Conservation (phyloP, 305 asterid species). For the Plantago lanceolata region DNA sequence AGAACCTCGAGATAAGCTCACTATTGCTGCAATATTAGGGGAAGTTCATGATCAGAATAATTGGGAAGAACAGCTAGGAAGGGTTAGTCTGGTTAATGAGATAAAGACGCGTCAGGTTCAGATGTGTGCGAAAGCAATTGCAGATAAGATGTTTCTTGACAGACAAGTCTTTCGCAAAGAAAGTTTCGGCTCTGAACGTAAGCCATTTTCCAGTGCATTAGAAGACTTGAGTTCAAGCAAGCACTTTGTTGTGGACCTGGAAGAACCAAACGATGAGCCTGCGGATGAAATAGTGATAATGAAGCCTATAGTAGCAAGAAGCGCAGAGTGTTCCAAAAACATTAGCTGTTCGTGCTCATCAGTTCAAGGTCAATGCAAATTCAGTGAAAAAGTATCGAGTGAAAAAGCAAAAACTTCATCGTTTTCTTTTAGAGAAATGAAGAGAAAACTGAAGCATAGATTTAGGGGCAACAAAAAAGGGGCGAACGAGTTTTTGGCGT, state of each 20-base stretch:
- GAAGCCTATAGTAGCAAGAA: constrained; percentile 39
- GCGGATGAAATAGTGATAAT: constrained; percentile 50
- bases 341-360: constrained; percentile 31
- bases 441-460: constrained; percentile 37
- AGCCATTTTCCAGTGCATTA: constrained; percentile 51
- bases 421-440: constrained; percentile 40
- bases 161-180: constrained; percentile 27
- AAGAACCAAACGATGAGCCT: constrained; percentile 40
- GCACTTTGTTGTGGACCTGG: constrained; percentile 40
- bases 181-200: constrained; percentile 27
- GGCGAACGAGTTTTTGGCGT: constrained; percentile 6
- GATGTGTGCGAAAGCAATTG: constrained; percentile 48
- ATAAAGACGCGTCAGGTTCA: constrained; percentile 37
- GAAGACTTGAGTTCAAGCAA: constrained; percentile 44
- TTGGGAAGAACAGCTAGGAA: constrained; percentile 22
- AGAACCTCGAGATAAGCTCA: constrained; percentile 33
- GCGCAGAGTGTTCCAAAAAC: constrained; percentile 24
- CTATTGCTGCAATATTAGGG: constrained; percentile 40
- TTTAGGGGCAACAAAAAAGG: constrained; percentile 32
- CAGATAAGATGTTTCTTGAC: constrained; percentile 45
- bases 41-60: constrained; percentile 26
- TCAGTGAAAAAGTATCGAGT: constrained; percentile 17
- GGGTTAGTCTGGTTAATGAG: constrained; percentile 32
- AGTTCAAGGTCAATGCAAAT: constrained; percentile 19
- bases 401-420: constrained; percentile 22